Percentiles rank a stretch among this genome's conserved stretches.
Conservation (phyloP, 176 grass and related monocot species). For the Raddia guianensis region DNA sequence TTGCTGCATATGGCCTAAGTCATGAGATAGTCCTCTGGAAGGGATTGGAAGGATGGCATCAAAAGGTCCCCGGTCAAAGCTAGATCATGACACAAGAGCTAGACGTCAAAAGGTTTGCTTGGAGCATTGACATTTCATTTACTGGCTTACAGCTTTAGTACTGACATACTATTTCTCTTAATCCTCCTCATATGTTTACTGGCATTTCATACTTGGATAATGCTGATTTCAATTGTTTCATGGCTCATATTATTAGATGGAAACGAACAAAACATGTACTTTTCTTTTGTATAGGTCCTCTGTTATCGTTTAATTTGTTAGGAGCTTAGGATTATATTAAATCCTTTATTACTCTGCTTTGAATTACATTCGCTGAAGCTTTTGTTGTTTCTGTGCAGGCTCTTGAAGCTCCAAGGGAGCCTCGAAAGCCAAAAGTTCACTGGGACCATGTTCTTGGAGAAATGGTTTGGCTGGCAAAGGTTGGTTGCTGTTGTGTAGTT, state of each 20-base stretch:
- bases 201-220: conserved; percentile 21
- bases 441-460: conserved; percentile 98
- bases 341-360: conserved; percentile 7
- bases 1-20: conserved; percentile 26
- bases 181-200: conserved; percentile 16
- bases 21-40: conserved; percentile 40
- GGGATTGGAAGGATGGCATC: conserved; percentile 78
- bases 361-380: neutral
- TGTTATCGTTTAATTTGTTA: conserved; percentile 16
- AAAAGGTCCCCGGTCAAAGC: conserved; percentile 90
- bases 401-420: conserved; percentile 89
- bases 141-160: conserved; percentile 27
- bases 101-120: conserved; percentile 90
- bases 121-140: conserved; percentile 39
- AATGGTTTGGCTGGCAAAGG: conserved; percentile 96
- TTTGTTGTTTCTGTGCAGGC: conserved; percentile 49
- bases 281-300: conserved; percentile 18
- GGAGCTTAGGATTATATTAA: neutral
- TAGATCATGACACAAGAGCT: conserved; percentile 92
- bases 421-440: conserved; percentile 82
- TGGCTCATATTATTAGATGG: neutral
- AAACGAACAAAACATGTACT: conserved; percentile 5
- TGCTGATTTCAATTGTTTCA: conserved; percentile 27
- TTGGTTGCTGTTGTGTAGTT: conserved; percentile 43
- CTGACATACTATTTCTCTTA: conserved; percentile 4